These are phyloP conservation scores for Rossbeevera mucosa DNA, from an alignment of 768 basidiomycete species.

Conservation along the genomic window DNA sequence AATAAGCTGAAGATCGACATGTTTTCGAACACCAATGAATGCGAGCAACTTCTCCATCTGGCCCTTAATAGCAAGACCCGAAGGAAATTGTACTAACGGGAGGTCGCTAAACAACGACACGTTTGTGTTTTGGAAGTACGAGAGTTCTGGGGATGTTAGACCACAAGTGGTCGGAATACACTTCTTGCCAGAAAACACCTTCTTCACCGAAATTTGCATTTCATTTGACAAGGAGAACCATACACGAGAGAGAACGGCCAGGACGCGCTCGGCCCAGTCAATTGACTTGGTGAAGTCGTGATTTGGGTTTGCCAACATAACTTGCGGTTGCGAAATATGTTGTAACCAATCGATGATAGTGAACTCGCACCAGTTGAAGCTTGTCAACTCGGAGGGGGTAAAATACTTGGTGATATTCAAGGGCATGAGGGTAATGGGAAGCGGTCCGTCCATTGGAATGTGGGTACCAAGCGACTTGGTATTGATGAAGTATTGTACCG, in stretches of 20 bases:
- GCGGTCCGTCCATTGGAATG: slow-evolving; percentile 35
- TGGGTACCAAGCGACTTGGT: slow-evolving; percentile 46
- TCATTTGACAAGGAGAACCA: slow-evolving; percentile 62
- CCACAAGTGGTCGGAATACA: slow-evolving; percentile 50
- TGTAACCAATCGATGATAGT: slow-evolving; percentile 70
- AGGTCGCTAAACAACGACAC: slow-evolving; percentile 77
- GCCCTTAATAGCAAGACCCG: slow-evolving; percentile 59
- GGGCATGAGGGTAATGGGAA: slow-evolving; percentile 10
- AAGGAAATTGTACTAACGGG: slow-evolving; percentile 71
- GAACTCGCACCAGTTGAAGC: slow-evolving; percentile 80
- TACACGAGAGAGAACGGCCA: slow-evolving; percentile 57
- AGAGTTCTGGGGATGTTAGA: slow-evolving; percentile 62
- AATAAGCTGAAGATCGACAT: slow-evolving; percentile 90
- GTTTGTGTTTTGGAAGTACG: slow-evolving; percentile 83
- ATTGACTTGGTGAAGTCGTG: slow-evolving; percentile 63
- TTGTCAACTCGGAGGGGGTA: slow-evolving; percentile 43
- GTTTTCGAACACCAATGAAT: slow-evolving; percentile 79
- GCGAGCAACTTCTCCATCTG: slow-evolving; percentile 65
- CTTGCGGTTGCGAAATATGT: slow-evolving; percentile 50
- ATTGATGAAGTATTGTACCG: slow-evolving; percentile 70
- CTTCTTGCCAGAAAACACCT: slow-evolving; percentile 38
- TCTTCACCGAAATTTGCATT: slow-evolving; percentile 39
- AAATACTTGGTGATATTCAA: slow-evolving; percentile 41
- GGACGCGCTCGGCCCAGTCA: slow-evolving; percentile 76
- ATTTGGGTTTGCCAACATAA: slow-evolving; percentile 40